Evolutionary conservation across 2,329 filamentous ascomycete species (phyloP).

Genomic region (Monosporascus sp.): DNA sequence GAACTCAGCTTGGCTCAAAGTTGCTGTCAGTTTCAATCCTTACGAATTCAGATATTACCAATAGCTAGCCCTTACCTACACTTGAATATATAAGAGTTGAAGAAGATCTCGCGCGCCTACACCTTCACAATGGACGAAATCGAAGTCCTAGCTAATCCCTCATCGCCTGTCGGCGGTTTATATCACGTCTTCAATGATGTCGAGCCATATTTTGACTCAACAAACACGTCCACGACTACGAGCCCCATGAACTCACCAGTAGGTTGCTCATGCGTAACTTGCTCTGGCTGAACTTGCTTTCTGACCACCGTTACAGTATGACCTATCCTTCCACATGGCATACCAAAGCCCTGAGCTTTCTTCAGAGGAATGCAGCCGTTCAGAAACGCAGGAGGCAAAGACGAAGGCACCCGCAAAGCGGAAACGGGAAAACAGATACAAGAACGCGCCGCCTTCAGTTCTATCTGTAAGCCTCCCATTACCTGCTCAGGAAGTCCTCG

Average conservation of each 20-base stretch:
- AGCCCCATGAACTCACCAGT: constrained; percentile 33
- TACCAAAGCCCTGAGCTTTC: constrained; percentile 18
- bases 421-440: constrained; percentile 47
- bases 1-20: not conserved
- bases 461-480: constrained; percentile 35
- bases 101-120: not conserved
- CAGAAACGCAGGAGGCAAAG: constrained; percentile 16
- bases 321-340: constrained; percentile 22
- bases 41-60: not conserved
- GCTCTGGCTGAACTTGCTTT: not conserved
- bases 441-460: constrained; percentile 45
- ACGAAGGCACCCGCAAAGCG: constrained; percentile 37
- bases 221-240: constrained; percentile 29
- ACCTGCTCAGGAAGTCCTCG: not conserved
- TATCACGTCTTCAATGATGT: constrained; percentile 29
- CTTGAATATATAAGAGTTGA: not conserved
- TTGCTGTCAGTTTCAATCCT: not conserved
- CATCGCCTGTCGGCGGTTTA: constrained; percentile 27
- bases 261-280: constrained; percentile 9
- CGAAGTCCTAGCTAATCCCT: constrained; percentile 22
- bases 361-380: constrained; percentile 16
- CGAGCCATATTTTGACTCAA: constrained; percentile 30
- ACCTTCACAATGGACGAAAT: constrained; percentile 25
- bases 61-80: not conserved
- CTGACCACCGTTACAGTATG: constrained; percentile 25